Conservation (phyloP, 2,329 filamentous ascomycete genomes). For the Talaromyces rugulosus region DNA sequence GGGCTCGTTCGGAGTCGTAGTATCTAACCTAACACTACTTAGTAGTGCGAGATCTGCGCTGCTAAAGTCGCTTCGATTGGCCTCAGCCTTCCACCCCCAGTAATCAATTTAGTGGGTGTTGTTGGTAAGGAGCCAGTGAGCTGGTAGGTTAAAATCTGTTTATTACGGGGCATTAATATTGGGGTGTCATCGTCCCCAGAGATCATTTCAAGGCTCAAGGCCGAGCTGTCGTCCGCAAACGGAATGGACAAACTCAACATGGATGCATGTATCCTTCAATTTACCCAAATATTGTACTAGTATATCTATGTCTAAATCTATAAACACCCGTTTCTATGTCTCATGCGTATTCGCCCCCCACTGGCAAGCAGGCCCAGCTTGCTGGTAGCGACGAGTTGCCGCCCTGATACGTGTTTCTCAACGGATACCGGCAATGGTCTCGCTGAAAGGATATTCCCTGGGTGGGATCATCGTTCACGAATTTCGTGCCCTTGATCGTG, state of each 20-base stretch:
- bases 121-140: too few relatives aligned
- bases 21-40: neutral
- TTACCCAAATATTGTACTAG: too few relatives aligned
- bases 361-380: neutral
- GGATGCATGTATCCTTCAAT: too few relatives aligned
- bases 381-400: neutral
- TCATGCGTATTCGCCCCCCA: neutral
- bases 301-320: neutral
- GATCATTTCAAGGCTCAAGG: neutral
- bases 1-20: too few relatives aligned
- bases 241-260: too few relatives aligned
- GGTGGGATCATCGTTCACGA: conserved; percentile 17
- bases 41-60: neutral
- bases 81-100: neutral
- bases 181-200: neutral
- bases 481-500: conserved; percentile 30
- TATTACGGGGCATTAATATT: too few relatives aligned
- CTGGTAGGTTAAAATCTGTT: too few relatives aligned
- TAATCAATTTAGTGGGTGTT: neutral
- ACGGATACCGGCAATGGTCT: neutral
- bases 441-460: neutral
- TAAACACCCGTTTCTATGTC: neutral
- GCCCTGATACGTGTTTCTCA: neutral
- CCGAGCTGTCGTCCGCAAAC: neutral
- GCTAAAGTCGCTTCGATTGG: neutral